Conservation (phyloP, 2,329 filamentous ascomycete species). For the Cladophialophora carrionii region DNA sequence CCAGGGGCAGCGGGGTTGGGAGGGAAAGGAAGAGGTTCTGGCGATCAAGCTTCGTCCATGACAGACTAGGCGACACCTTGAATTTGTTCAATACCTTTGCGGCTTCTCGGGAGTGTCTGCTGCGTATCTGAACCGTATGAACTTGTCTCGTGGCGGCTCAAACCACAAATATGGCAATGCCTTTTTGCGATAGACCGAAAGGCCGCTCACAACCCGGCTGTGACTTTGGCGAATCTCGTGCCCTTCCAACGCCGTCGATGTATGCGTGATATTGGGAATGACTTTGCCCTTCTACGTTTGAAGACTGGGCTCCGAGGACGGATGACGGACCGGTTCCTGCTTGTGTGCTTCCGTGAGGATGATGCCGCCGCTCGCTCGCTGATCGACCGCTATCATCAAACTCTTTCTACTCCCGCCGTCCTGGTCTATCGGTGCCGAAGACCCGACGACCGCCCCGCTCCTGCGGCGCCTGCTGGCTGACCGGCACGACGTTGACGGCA, state of each 20-base stretch:
- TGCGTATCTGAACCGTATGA: background rate
- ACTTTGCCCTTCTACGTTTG: background rate
- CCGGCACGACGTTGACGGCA: constrained; percentile 91
- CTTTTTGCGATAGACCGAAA: background rate
- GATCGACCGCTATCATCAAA: background rate
- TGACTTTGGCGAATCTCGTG: background rate
- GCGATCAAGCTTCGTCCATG: constrained; percentile 41
- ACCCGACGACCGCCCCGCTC: constrained; percentile 66
- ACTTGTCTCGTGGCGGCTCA: background rate
- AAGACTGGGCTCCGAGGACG: background rate
- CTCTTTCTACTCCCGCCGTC: constrained; percentile 29
- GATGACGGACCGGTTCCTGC: background rate
- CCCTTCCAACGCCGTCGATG: background rate
- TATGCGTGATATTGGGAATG: background rate
- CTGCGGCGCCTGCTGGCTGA: constrained; percentile 78
- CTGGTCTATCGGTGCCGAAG: constrained; percentile 37
- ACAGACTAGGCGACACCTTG: constrained; percentile 41
- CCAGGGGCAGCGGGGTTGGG: background rate
- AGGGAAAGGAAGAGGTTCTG: constrained; percentile 20
- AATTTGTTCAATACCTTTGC: constrained; percentile 31
- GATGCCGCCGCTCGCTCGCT: background rate
- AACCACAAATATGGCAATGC: background rate
- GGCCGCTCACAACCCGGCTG: background rate
- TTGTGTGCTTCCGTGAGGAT: background rate
- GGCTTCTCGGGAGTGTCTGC: constrained; percentile 13